Conservation (phyloP, 352 stramenopile genomes). For the Globisporangium paroecandrum region DNA sequence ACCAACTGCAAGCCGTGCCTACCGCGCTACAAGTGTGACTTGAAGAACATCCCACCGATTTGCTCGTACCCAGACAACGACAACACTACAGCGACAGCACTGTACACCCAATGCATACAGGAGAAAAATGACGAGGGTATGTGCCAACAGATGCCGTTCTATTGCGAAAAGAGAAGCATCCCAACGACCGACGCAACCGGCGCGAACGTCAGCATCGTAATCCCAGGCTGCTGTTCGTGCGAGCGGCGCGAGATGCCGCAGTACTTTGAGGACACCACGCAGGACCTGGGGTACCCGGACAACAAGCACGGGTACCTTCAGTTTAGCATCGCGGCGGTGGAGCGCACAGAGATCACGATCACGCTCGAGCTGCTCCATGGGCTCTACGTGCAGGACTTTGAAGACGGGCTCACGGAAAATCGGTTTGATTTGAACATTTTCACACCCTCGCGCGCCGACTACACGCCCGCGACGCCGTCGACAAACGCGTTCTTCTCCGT, state of each 20-base stretch:
- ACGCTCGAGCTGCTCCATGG: constrained; percentile 93
- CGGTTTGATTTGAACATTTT: constrained; percentile 89
- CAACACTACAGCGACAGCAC: constrained; percentile 30
- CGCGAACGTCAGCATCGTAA: constrained; percentile 16
- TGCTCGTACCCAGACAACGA: constrained; percentile 73
- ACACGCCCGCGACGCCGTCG: constrained; percentile 47
- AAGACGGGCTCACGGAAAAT: constrained; percentile 64
- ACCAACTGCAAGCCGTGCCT: constrained; percentile 95
- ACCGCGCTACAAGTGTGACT: constrained; percentile 88
- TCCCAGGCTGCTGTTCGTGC: constrained; percentile 87
- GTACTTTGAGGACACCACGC: constrained; percentile 75
- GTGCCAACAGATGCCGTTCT: constrained; percentile 67
- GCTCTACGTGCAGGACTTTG: constrained; percentile 92
- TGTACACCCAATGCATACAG: constrained; percentile 51
- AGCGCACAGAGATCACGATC: constrained; percentile 84
- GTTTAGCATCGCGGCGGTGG: constrained; percentile 84
- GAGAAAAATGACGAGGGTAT: constrained; percentile 32
- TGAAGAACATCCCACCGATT: constrained; percentile 29
- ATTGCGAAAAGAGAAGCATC: constrained; percentile 39
- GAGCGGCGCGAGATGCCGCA: constrained; percentile 83
- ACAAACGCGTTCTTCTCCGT: constrained; percentile 80
- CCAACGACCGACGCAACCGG: constrained; percentile 24
- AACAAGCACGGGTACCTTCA: constrained; percentile 95
- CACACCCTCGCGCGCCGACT: constrained; percentile 78
- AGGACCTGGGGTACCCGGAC: constrained; percentile 87